Conservation (phyloP, 306 rosid genomes). For the Dryas alaskensis region DNA sequence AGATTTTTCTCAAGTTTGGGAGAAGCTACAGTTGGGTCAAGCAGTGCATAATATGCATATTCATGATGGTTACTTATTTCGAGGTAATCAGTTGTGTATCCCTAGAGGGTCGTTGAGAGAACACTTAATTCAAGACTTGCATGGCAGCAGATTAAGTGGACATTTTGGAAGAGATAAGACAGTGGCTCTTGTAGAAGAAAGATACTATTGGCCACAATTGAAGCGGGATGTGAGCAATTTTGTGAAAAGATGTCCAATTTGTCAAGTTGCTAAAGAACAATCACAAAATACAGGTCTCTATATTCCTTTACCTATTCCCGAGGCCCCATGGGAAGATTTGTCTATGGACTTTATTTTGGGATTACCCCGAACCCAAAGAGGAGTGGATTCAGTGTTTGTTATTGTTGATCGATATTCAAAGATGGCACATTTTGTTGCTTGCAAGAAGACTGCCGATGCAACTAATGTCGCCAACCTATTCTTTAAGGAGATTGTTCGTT, state of each 20-base stretch:
- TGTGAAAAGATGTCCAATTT: background rate
- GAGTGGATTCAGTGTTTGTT: background rate
- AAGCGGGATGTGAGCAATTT: background rate
- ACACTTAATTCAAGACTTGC: background rate
- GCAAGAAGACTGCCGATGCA: background rate
- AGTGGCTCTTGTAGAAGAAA: background rate
- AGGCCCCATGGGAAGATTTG: background rate
- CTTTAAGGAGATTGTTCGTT: background rate
- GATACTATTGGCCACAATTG: background rate
- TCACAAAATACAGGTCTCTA: background rate
- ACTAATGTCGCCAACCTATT: background rate
- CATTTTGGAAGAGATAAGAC: background rate
- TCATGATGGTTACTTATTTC: background rate
- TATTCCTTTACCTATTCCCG: background rate
- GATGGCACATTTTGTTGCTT: slow-evolving; percentile 5
- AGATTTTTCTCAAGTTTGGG: background rate
- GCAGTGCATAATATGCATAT: background rate
- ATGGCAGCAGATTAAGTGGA: background rate
- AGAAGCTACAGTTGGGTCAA: background rate
- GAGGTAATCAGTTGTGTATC: too few relatives aligned
- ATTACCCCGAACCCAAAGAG: background rate
- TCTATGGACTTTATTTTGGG: background rate
- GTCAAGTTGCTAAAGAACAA: background rate
- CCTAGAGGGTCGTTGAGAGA: too few relatives aligned
- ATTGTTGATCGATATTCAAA: background rate